phyloP scores from a whole-genome alignment of 768 basidiomycete species.

The Holtermannia corniformis region DNA sequence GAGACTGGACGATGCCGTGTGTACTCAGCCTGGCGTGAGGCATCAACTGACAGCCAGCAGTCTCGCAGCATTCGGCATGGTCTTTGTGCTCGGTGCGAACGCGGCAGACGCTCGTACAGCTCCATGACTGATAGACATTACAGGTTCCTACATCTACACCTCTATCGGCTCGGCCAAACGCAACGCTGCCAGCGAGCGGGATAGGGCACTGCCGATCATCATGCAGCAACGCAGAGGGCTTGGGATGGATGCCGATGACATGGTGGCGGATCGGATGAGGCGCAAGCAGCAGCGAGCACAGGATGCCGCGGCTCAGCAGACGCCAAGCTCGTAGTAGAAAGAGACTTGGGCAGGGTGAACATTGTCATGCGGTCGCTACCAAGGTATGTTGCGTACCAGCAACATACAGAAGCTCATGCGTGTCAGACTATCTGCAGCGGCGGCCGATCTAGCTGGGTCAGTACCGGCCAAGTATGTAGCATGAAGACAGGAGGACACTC shows the following conservation, averaged over 20 bases:
- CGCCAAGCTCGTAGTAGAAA: too few relatives aligned
- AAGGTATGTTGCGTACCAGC: too few relatives aligned
- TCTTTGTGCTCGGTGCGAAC: constrained; percentile 27
- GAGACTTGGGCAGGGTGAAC: too few relatives aligned
- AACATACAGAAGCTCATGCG: too few relatives aligned
- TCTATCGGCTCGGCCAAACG: constrained; percentile 21
- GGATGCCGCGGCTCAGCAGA: background rate
- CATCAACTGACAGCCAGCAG: constrained; percentile 1
- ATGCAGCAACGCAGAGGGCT: constrained; percentile 13
- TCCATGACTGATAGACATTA: background rate
- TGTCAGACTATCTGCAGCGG: too few relatives aligned
- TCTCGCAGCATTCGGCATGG: constrained; percentile 29
- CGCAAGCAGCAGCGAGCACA: background rate
- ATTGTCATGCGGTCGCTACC: too few relatives aligned
- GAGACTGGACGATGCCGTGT: constrained; percentile 23
- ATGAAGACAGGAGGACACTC: too few relatives aligned
- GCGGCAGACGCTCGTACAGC: too few relatives aligned
- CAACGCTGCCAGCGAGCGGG: constrained; percentile 14
- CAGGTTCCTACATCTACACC: constrained; percentile 21
- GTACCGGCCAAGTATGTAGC: too few relatives aligned
- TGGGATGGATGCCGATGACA: constrained; percentile 19
- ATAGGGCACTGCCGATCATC: constrained; percentile 6
- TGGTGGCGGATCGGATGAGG: background rate
- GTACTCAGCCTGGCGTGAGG: background rate
- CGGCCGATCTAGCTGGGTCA: too few relatives aligned